phyloP scores from a whole-genome alignment of 1,284 basidiomycete genomes.

The Cystobasidium sp. region DNA sequence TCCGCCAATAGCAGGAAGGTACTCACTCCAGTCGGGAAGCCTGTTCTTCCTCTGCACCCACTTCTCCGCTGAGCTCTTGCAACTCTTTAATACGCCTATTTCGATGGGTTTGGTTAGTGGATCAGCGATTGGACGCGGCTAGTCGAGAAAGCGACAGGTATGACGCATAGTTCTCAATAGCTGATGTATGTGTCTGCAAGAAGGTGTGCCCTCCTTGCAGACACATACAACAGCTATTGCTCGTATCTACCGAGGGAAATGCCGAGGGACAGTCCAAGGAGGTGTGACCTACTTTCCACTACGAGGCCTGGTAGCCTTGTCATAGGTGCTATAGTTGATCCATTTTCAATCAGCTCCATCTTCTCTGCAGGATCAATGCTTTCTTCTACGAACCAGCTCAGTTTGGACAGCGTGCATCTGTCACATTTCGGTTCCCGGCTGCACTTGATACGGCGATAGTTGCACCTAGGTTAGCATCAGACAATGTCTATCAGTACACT shows the following conservation, averaged over 20 bases:
- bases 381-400: not conserved
- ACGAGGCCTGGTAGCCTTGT: not conserved
- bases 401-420: conserved; percentile 5
- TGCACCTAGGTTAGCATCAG: too few relatives aligned
- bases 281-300: not conserved
- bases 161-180: too few relatives aligned
- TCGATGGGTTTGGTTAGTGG: not conserved
- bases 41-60: not conserved
- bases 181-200: too few relatives aligned
- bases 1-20: not conserved
- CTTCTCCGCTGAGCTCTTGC: not conserved
- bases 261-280: not conserved
- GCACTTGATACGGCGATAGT: conserved; percentile 8
- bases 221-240: too few relatives aligned
- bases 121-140: not conserved
- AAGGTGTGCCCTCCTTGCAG: too few relatives aligned
- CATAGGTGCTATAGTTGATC: conserved; percentile 11
- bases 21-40: not conserved
- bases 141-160: too few relatives aligned
- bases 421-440: not conserved
- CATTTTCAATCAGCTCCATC: too few relatives aligned
- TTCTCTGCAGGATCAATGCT: not conserved
- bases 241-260: not conserved
- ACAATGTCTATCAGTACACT: too few relatives aligned
- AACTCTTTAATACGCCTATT: not conserved